Evolutionary conservation across 2,329 filamentous ascomycete species (phyloP).

Genomic region (Raffaelea albimanens): DNA sequence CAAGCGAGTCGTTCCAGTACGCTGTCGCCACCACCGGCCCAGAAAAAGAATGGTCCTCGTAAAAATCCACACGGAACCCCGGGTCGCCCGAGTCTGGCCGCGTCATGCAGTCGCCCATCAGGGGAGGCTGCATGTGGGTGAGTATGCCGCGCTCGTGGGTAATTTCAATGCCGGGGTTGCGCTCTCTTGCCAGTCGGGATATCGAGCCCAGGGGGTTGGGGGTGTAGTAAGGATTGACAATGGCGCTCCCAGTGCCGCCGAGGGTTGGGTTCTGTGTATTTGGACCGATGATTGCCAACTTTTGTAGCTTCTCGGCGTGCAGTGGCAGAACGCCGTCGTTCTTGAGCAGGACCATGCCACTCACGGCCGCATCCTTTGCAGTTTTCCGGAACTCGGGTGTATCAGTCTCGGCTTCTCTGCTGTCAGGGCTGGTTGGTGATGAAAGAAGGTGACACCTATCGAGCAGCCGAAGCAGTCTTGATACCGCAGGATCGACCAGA

Average conservation of each 20-base stretch:
- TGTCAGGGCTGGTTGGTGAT: too few species aligned
- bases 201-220: slow-evolving; percentile 11
- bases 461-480: too few species aligned
- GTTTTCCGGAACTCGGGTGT: slow-evolving; percentile 12
- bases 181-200: neutral
- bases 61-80: too few species aligned
- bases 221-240: slow-evolving; percentile 14
- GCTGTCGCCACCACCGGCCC: slow-evolving; percentile 9
- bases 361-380: slow-evolving; percentile 13
- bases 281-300: slow-evolving; percentile 13
- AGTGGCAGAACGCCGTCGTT: slow-evolving; percentile 17
- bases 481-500: too few species aligned
- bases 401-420: too few species aligned
- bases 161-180: slow-evolving; percentile 7
- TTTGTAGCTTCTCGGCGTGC: neutral
- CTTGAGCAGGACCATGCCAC: slow-evolving; percentile 17
- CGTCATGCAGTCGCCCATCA: slow-evolving; percentile 6
- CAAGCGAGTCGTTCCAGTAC: slow-evolving; percentile 11
- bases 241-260: slow-evolving; percentile 16
- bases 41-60: slow-evolving; percentile 7
- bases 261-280: slow-evolving; percentile 12
- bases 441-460: too few species aligned
- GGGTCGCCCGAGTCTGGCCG: too few species aligned
- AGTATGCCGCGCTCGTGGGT: slow-evolving; percentile 7
- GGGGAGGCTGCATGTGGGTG: slow-evolving; percentile 11